These are phyloP conservation scores for Brassica hybrid DNA, from an alignment of 441 rosid genomes.

Conservation along the genomic window DNA sequence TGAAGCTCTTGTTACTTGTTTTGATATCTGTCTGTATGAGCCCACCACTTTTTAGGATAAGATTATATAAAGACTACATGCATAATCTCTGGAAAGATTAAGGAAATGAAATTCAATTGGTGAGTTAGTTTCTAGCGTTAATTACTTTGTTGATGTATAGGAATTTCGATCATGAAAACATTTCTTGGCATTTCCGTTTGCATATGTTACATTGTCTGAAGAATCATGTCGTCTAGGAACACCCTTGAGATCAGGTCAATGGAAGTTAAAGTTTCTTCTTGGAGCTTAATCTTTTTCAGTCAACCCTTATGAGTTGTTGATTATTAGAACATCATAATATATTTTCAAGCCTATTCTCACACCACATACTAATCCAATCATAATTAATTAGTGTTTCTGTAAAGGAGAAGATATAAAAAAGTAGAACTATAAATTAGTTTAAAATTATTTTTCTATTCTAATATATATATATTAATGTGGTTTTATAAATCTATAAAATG, in stretches of 20 bases:
- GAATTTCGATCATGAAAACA: neutral
- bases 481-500: no score
- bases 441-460: no score
- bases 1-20: no score
- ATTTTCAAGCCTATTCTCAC: neutral
- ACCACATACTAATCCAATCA: constrained; percentile 9
- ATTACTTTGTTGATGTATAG: constrained; percentile 10
- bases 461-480: no score
- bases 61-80: no score
- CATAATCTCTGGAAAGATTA: constrained; percentile 12
- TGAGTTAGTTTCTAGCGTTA: constrained; percentile 35
- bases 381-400: constrained; percentile 18
- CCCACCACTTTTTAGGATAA: no score
- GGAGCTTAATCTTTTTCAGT: neutral
- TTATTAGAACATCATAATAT: neutral
- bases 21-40: no score
- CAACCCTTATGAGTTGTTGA: constrained; percentile 7
- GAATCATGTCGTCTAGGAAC: neutral
- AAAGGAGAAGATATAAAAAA: constrained; percentile 17
- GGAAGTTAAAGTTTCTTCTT: constrained; percentile 6
- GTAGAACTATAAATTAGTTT: neutral
- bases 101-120: constrained; percentile 77
- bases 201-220: neutral
- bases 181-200: neutral
- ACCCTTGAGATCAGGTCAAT: constrained; percentile 5